Evolutionary conservation across 192 early-diverging fungal species (phyloP).

Genomic region (Funneliformis geosporum): DNA sequence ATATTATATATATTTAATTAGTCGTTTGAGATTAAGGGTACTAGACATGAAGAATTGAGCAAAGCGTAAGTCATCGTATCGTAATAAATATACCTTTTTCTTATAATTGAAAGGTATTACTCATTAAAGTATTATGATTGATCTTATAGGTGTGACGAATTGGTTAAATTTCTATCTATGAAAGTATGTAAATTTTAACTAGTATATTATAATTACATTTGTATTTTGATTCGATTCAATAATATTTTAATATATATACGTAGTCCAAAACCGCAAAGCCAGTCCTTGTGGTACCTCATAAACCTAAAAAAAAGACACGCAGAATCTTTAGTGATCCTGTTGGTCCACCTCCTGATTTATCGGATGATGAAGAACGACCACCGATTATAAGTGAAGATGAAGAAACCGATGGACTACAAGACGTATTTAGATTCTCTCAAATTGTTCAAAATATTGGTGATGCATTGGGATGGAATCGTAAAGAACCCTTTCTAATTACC

Average conservation of each 20-base stretch:
- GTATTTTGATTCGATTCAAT: too few species aligned
- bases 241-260: too few species aligned
- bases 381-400: neutral
- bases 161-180: neutral
- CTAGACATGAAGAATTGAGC: neutral
- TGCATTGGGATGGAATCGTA: neutral
- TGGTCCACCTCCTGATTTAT: too few species aligned
- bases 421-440: neutral
- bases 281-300: too few species aligned
- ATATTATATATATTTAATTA: neutral
- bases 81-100: neutral
- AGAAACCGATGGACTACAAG: neutral
- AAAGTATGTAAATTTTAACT: too few species aligned
- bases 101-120: neutral
- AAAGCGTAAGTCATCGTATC: neutral
- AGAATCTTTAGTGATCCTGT: too few species aligned
- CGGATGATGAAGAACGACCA: too few species aligned
- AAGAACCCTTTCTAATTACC: neutral
- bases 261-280: too few species aligned
- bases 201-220: too few species aligned
- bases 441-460: neutral
- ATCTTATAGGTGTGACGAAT: neutral
- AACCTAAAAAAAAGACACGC: too few species aligned
- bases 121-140: neutral
- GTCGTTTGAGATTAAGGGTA: constrained; percentile 5